These are phyloP conservation scores for Eucalyptus cloeziana DNA, from an alignment of 345 rosid species.

Conservation along the genomic window DNA sequence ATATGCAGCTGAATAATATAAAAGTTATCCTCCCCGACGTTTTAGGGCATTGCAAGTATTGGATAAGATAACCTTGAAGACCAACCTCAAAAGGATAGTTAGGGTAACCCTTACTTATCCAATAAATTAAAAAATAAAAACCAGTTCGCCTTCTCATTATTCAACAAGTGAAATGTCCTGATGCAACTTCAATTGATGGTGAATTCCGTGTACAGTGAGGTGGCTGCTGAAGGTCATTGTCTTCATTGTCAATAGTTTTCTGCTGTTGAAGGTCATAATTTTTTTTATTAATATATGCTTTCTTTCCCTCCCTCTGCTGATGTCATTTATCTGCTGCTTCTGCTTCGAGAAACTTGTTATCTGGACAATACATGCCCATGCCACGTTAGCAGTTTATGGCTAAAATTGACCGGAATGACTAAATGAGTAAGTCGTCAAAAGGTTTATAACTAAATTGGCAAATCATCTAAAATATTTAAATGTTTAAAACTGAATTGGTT, in stretches of 20 bases:
- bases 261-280: neutral
- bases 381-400: no score
- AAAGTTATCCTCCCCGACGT: no score
- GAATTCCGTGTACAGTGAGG: neutral
- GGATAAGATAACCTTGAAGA: neutral
- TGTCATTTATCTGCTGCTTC: neutral
- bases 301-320: neutral
- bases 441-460: no score
- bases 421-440: no score
- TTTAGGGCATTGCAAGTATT: neutral
- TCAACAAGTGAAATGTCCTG: neutral
- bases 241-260: neutral
- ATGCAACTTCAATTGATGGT: neutral
- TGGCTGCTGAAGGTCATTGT: neutral
- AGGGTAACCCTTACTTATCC: neutral
- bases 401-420: no score
- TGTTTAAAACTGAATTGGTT: accelerated
- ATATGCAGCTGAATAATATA: no score
- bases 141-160: neutral
- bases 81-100: neutral
- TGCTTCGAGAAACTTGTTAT: neutral
- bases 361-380: neutral
- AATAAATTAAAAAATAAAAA: neutral
- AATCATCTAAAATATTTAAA: no score
- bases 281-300: neutral